Base-by-base conservation (phyloP, 306 rosid genomes). In the Purshia tridentata region DNA sequence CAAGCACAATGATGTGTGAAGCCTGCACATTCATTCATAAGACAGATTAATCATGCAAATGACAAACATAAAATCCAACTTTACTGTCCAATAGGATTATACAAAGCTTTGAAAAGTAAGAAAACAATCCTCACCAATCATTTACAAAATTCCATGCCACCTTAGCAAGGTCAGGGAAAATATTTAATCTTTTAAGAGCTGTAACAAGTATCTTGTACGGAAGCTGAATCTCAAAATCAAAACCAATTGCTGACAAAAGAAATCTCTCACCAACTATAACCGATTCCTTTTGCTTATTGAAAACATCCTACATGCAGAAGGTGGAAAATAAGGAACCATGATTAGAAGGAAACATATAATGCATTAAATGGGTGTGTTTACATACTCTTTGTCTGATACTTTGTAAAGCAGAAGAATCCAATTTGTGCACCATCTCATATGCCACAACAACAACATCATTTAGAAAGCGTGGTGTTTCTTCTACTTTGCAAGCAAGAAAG, bases 71-170 rank as follows among this genome's bases (percentile, higher is more conserved):
- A 20, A 22, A 68, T 59, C 13, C 50, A 68, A 77, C 47, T 70
- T 19, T 7, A 14, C 50, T 54, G 64, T 37, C 64, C 74, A 54
- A 20, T 47, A 16, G 12, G 15, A 18, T 19, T 35, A 20, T 4
- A 22, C 12, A 49, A 5, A 67, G 54, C 58, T 59, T 52, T 6
- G 39, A 61, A 5, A 45, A 77, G 72, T 14, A 71, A 56, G 68
- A 35, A 44, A 5, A 53, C 14, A 8, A 48, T 45, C 56, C 75
- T 63, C 80, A 86, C 88, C 86, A 81, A 51, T 81, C 90, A 53
- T 81, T 86, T 14, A 86, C 78, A 78, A 81, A 86, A 78, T 84
- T 86, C 88, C 87, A 83, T 10, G 90, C 90, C 35, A 79, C 80
- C 80, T 76, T 79, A 10, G 80, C 78, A 72, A 86, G 86, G 55